phyloP scores from a whole-genome alignment of 2,329 filamentous ascomycete genomes.

The Trichoderma pleuroti region DNA sequence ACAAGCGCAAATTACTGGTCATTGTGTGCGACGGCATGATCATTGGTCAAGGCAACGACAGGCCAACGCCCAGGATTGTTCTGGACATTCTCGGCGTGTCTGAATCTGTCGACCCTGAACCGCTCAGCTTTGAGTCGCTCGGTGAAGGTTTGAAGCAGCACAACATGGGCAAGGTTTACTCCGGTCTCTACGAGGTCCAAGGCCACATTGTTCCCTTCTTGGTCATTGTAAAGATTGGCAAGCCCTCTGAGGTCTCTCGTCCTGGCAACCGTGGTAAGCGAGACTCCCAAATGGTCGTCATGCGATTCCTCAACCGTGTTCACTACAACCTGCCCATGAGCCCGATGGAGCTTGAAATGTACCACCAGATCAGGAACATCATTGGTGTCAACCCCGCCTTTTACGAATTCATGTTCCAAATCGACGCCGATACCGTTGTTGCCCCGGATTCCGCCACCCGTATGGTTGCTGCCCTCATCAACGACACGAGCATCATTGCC shows the following conservation, averaged over 20 bases:
- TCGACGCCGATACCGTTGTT: slow-evolving; percentile 95
- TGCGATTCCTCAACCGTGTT: slow-evolving; percentile 98
- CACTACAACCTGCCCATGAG: slow-evolving; percentile 98
- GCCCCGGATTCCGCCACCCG: slow-evolving; percentile 85
- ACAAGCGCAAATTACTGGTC: slow-evolving; percentile 93
- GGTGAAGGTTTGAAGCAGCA: slow-evolving; percentile 96
- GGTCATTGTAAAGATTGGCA: slow-evolving; percentile 95
- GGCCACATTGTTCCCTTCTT: slow-evolving; percentile 97
- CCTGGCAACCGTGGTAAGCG: slow-evolving; percentile 97
- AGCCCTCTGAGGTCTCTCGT: slow-evolving; percentile 93
- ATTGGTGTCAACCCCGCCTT: slow-evolving; percentile 98
- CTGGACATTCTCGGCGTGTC: slow-evolving; percentile 95
- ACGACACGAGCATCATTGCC: slow-evolving; percentile 90
- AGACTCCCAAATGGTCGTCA: slow-evolving; percentile 96
- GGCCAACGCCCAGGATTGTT: slow-evolving; percentile 91
- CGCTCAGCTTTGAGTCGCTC: slow-evolving; percentile 92
- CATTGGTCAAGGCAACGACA: slow-evolving; percentile 96
- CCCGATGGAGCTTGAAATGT: slow-evolving; percentile 94
- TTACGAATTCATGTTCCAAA: slow-evolving; percentile 94
- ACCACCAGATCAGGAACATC: slow-evolving; percentile 97
- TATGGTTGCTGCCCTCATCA: slow-evolving; percentile 85
- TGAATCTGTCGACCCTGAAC: slow-evolving; percentile 89
- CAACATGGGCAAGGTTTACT: slow-evolving; percentile 99
- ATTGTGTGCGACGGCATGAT: slow-evolving; percentile 99
- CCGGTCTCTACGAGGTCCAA: slow-evolving; percentile 93